Evolutionary conservation across 257 asterid species (phyloP).

Genomic region (Solanum etuberosum): DNA sequence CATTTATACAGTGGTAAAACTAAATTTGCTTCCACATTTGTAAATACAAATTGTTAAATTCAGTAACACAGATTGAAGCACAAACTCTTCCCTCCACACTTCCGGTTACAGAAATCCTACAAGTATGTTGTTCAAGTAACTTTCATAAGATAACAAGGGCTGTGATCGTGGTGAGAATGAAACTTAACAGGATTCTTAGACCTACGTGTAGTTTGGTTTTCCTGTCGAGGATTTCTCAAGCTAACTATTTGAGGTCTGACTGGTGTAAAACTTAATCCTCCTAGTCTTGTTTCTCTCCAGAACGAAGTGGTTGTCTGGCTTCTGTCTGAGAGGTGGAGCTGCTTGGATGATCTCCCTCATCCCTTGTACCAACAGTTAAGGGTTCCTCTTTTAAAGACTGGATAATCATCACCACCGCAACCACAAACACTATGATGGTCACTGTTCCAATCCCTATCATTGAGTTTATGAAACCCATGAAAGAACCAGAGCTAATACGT

Average conservation of each 20-base stretch:
- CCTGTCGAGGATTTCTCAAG: neutral
- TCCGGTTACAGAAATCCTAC: neutral
- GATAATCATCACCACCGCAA: constrained; percentile 35
- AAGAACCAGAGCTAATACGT: constrained; percentile 39
- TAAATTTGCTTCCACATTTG: neutral
- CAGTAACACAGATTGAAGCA: neutral
- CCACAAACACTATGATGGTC: constrained; percentile 28
- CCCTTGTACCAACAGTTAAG: constrained; percentile 7
- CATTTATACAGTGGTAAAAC: neutral
- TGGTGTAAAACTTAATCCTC: constrained; percentile 33
- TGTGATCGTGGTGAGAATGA: neutral
- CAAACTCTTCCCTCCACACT: neutral
- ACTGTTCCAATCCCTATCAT: constrained; percentile 32
- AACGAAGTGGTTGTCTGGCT: constrained; percentile 17
- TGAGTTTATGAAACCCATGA: constrained; percentile 44
- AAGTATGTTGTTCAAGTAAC: neutral
- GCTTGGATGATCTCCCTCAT: constrained; percentile 14
- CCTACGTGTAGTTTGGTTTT: neutral
- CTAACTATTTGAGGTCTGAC: neutral
- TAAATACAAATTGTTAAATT: neutral
- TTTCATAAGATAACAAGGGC: neutral
- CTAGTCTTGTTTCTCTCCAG: constrained; percentile 21
- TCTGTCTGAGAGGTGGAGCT: constrained; percentile 28
- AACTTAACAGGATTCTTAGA: neutral
- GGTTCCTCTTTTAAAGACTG: constrained; percentile 47